Conservation (phyloP, 2,329 filamentous ascomycete species). For the Falciphora oryzae region DNA sequence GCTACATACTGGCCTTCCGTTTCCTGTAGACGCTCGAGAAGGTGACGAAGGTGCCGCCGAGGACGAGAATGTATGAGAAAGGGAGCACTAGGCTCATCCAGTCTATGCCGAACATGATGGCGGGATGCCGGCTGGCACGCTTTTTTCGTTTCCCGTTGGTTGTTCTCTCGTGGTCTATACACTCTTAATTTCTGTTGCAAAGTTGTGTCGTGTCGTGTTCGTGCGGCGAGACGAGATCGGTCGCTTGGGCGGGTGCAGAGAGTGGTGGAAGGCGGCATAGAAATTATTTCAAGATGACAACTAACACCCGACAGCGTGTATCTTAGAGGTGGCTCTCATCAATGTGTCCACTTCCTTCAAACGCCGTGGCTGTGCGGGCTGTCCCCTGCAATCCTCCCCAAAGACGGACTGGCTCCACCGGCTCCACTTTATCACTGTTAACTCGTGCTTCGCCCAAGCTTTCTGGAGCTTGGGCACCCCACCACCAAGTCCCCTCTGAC, state of each 20-base stretch:
- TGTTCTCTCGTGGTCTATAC: neutral
- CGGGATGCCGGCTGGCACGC: neutral
- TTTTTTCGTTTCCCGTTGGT: neutral
- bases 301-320: neutral
- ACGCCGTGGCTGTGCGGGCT: too few relatives aligned
- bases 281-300: neutral
- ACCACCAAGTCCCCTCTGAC: neutral
- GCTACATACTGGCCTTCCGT: constrained; percentile 71
- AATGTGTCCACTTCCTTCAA: neutral
- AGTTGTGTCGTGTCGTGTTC: neutral
- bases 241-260: neutral
- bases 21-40: constrained; percentile 93
- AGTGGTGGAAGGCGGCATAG: neutral
- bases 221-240: too few relatives aligned
- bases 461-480: neutral
- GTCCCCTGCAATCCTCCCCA: too few relatives aligned
- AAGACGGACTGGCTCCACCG: neutral
- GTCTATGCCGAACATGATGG: constrained; percentile 53
- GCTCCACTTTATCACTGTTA: neutral
- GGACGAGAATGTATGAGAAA: constrained; percentile 81
- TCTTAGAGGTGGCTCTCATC: neutral
- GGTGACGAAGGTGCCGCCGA: constrained; percentile 81
- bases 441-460: neutral
- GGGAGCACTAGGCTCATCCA: constrained; percentile 84
- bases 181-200: neutral